Evolutionary conservation across 1,139 yeast genomes (phyloP).

Genomic region (Hansenula lynferdii): DNA sequence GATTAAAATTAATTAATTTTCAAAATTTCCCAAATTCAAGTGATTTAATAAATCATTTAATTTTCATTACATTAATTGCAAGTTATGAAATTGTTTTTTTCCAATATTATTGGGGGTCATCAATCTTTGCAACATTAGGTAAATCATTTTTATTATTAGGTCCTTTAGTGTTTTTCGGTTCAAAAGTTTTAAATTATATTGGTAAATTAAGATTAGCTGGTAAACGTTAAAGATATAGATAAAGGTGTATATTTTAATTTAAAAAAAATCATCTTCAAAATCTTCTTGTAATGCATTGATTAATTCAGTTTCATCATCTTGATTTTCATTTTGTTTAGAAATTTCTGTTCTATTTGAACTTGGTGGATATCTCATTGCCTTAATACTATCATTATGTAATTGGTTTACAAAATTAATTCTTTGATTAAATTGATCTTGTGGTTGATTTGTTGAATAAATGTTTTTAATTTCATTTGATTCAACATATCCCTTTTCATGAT

Average conservation of each 20-base stretch:
- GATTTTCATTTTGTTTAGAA: constrained; percentile 39
- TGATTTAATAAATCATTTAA: constrained; percentile 15
- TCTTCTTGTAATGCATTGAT: constrained; percentile 47
- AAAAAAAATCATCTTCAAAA: constrained; percentile 34
- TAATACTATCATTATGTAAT: constrained; percentile 87
- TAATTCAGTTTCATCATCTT: constrained; percentile 52
- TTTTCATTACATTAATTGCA: constrained; percentile 41
- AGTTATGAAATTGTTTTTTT: constrained; percentile 61
- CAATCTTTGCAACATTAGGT: constrained; percentile 67
- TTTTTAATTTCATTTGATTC: constrained; percentile 85
- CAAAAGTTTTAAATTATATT: constrained; percentile 48
- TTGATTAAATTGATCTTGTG: constrained; percentile 86
- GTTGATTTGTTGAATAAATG: constrained; percentile 81
- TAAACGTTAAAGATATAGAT: constrained; percentile 15
- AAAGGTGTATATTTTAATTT: too few species aligned
- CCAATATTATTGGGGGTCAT: constrained; percentile 63
- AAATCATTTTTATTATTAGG: constrained; percentile 47
- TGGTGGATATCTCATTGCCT: constrained; percentile 89
- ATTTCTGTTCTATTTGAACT: constrained; percentile 23
- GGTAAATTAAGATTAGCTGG: constrained; percentile 23
- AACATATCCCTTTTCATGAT: constrained; percentile 89
- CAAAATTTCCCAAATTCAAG: constrained; percentile 26
- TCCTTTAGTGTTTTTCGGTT: constrained; percentile 62
- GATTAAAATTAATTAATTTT: constrained; percentile 41
- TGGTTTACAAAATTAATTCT: constrained; percentile 90